Conservation (phyloP, 1,139 yeast genomes). For the Blastobotrys raffinosifermentans region DNA sequence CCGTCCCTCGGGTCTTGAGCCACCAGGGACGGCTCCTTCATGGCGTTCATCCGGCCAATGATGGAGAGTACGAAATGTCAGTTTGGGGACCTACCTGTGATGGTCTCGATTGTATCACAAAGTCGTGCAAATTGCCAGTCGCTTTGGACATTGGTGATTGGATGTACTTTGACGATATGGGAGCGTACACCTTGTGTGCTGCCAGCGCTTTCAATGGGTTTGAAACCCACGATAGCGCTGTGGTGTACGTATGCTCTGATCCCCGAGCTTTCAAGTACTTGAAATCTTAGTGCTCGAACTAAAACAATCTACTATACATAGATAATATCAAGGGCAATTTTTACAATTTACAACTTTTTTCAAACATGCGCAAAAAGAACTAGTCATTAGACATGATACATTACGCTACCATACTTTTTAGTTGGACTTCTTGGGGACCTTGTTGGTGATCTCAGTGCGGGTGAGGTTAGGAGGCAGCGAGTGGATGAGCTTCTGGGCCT, state of each 20-base stretch:
- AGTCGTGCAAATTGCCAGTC: constrained; percentile 46
- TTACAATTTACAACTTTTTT: too few species aligned
- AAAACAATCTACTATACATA: neutral
- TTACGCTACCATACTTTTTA: too few species aligned
- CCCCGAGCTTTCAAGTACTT: constrained; percentile 26
- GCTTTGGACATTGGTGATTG: constrained; percentile 83
- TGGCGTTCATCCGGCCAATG: constrained; percentile 15
- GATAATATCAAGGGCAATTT: neutral
- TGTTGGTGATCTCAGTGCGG: constrained; percentile 43
- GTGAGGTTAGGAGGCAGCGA: constrained; percentile 94
- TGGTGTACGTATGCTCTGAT: constrained; percentile 54
- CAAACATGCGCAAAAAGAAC: too few species aligned
- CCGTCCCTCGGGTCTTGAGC: constrained; percentile 59
- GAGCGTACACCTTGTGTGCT: constrained; percentile 94
- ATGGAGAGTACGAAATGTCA: constrained; percentile 39
- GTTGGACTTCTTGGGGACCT: constrained; percentile 27
- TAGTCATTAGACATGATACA: too few species aligned
- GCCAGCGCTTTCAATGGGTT: constrained; percentile 86
- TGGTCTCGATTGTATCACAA: constrained; percentile 80
- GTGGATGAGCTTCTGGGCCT: constrained; percentile 98
- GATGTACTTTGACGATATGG: constrained; percentile 77
- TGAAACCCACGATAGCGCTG: constrained; percentile 48
- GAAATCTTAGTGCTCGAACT: neutral
- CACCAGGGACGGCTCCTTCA: constrained; percentile 36
- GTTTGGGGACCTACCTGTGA: constrained; percentile 99